Evolutionary conservation across 2,329 filamentous ascomycete genomes (phyloP).

Genomic region (Chaetothyriales sp.): DNA sequence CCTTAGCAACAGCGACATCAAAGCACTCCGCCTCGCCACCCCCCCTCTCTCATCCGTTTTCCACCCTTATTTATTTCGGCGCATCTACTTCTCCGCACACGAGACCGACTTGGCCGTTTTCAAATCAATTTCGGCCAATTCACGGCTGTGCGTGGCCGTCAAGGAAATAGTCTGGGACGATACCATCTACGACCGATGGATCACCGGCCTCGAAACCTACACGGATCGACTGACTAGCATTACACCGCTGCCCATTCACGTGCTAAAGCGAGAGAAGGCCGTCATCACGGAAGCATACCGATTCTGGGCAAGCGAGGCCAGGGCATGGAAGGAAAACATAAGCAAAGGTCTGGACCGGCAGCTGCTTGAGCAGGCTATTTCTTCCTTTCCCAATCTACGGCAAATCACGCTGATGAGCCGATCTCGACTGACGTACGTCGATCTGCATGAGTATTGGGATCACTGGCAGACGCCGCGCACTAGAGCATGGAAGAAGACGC

Average conservation of each 20-base stretch:
- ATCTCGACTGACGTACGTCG: conserved; percentile 1
- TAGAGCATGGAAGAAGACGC: neutral
- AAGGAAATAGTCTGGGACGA: neutral
- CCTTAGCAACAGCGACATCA: neutral
- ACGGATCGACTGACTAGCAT: conserved; percentile 3
- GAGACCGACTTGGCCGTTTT: neutral
- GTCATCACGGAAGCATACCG: neutral
- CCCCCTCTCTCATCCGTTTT: neutral
- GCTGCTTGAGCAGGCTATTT: neutral
- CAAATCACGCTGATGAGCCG: neutral
- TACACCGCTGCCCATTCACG: conserved; percentile 2
- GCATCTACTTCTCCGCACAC: neutral
- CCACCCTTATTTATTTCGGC: neutral
- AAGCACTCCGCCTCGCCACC: neutral
- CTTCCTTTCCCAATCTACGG: neutral
- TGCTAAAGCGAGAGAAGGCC: neutral
- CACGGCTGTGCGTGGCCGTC: neutral
- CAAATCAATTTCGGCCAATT: neutral
- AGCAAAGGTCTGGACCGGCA: neutral
- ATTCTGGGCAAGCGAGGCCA: conserved; percentile 1
- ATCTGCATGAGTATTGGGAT: neutral
- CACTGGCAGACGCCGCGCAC: neutral
- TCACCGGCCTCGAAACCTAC: neutral
- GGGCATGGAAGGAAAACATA: neutral
- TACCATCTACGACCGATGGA: neutral